Conservation (phyloP, 768 basidiomycete genomes). For the Boletus huronensis region DNA sequence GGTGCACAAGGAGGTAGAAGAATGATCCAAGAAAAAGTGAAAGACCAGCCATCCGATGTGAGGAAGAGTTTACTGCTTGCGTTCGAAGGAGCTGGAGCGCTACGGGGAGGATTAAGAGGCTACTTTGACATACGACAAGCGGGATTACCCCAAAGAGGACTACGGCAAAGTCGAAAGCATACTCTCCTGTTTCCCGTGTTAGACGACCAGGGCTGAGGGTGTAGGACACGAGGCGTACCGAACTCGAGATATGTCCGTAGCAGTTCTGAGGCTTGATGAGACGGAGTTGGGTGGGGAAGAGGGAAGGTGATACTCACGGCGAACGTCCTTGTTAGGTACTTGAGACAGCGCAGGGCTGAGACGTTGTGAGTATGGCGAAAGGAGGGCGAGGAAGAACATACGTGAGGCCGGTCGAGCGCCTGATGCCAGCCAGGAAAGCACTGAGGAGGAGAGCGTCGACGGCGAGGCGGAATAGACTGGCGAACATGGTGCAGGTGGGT, state of each 20-base stretch:
- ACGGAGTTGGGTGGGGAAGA: background rate
- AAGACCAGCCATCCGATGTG: background rate
- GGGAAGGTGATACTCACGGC: conserved; percentile 54
- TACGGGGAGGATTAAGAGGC: conserved; percentile 27
- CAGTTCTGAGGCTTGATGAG: conserved; percentile 46
- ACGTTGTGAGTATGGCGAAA: background rate
- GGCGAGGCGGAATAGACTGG: conserved; percentile 54
- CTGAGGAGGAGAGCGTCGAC: conserved; percentile 77
- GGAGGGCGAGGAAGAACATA: conserved; percentile 36
- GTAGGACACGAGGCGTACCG: conserved; percentile 43
- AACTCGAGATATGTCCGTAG: conserved; percentile 76
- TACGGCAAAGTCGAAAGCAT: conserved; percentile 81
- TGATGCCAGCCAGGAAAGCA: conserved; percentile 81
- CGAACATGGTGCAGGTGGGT: conserved; percentile 23
- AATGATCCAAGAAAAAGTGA: background rate
- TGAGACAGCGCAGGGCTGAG: conserved; percentile 66
- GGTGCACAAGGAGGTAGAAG: background rate
- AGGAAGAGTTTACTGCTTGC: conserved; percentile 26
- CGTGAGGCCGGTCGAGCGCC: conserved; percentile 83
- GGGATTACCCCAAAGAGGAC: conserved; percentile 70
- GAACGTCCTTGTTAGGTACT: conserved; percentile 85
- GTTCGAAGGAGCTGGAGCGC: conserved; percentile 75
- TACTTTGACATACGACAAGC: background rate
- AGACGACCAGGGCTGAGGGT: background rate
- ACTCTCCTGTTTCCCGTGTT: conserved; percentile 56